phyloP scores from a whole-genome alignment of 805 yeast species.

The Candida yuanshanica region DNA sequence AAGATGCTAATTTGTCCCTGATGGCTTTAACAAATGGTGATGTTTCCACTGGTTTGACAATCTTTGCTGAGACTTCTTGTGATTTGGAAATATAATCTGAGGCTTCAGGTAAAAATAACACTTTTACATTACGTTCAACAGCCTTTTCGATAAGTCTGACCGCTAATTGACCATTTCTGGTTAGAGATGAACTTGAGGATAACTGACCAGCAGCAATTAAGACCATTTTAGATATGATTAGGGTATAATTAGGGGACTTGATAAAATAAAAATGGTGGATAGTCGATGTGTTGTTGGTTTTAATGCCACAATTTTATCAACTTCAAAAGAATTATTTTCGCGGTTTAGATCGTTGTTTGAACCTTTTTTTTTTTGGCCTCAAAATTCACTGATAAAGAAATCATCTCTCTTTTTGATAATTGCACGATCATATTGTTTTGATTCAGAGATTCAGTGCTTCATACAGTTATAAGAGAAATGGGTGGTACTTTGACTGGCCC shows the following conservation, averaged over 20 bases:
- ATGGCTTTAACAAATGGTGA: constrained; percentile 36
- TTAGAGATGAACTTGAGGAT: constrained; percentile 62
- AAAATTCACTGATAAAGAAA: too few relatives aligned
- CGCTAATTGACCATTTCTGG: constrained; percentile 55
- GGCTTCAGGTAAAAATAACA: constrained; percentile 89
- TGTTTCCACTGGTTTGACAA: constrained; percentile 45
- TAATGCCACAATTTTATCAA: too few relatives aligned
- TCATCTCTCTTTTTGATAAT: too few relatives aligned
- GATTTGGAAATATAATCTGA: constrained; percentile 71
- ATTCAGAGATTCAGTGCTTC: too few relatives aligned
- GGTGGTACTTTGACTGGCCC: constrained; percentile 23
- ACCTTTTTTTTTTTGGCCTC: too few relatives aligned
- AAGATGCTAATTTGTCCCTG: constrained; percentile 38
- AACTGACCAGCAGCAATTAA: constrained; percentile 82
- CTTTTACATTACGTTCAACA: constrained; percentile 49
- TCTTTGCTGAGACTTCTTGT: constrained; percentile 45
- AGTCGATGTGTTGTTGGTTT: too few relatives aligned
- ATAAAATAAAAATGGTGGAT: too few relatives aligned
- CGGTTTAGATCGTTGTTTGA: too few relatives aligned
- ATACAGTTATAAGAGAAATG: too few relatives aligned
- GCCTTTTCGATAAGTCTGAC: constrained; percentile 60
- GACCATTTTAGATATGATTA: constrained; percentile 35
- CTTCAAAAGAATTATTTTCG: too few relatives aligned
- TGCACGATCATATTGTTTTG: too few relatives aligned
- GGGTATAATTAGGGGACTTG: too few relatives aligned